A percentile compares a stretch with the other conserved stretches of the same genome.
Conservation (phyloP, 192 early-diverging fungal species). For the Backusella sp. region DNA sequence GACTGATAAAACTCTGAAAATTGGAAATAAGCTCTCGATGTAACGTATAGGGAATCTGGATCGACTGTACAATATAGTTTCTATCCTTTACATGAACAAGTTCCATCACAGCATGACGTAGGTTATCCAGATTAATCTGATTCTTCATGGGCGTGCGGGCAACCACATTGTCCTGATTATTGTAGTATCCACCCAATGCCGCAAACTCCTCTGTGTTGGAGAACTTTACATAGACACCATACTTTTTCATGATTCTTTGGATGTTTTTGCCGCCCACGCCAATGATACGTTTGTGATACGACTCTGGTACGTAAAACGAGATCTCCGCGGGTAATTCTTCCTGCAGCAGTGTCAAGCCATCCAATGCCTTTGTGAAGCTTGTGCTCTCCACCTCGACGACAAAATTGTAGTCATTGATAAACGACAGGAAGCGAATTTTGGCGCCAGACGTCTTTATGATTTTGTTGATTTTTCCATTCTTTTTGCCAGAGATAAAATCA, state of each 20-base stretch:
- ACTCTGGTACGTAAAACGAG: slow-evolving; percentile 79
- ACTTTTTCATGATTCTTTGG: slow-evolving; percentile 88
- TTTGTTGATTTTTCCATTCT: slow-evolving; percentile 86
- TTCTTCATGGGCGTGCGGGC: slow-evolving; percentile 84
- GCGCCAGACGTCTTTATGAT: slow-evolving; percentile 74
- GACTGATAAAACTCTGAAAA: slow-evolving; percentile 13
- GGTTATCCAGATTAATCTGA: slow-evolving; percentile 62
- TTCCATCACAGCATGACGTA: slow-evolving; percentile 64
- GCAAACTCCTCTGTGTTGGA: slow-evolving; percentile 82
- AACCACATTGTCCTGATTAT: slow-evolving; percentile 83
- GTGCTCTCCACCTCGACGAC: slow-evolving; percentile 68
- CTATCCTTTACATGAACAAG: slow-evolving; percentile 48
- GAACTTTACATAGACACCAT: slow-evolving; percentile 87
- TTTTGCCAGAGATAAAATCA: slow-evolving; percentile 88
- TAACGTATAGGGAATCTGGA: slow-evolving; percentile 56
- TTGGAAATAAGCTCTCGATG: slow-evolving; percentile 55
- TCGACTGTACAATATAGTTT: slow-evolving; percentile 43
- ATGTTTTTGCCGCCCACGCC: slow-evolving; percentile 88
- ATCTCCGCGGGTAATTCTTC: slow-evolving; percentile 86
- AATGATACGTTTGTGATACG: slow-evolving; percentile 85
- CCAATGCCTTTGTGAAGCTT: slow-evolving; percentile 55
- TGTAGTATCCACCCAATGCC: slow-evolving; percentile 74
- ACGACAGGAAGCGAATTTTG: slow-evolving; percentile 63
- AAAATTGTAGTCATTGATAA: slow-evolving; percentile 73
- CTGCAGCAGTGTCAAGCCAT: slow-evolving; percentile 66